Percentiles rank a stretch among this genome's conserved stretches.
Evolutionary conservation across 108 stramenopile genomes (phyloP).

Genomic region (Skeletonema tropicum): DNA sequence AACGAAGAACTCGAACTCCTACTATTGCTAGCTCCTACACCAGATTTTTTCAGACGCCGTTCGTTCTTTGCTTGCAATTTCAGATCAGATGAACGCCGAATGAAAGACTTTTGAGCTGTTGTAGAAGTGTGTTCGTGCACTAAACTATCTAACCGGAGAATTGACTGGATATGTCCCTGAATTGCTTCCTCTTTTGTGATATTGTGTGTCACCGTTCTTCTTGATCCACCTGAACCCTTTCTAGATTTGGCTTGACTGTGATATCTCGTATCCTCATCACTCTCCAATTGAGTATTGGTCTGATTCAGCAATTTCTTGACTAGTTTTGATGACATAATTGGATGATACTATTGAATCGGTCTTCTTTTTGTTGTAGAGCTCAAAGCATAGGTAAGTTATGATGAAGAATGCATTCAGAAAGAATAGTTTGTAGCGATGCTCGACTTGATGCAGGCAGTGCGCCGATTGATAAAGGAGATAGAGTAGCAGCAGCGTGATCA

Average conservation of each 20-base stretch:
- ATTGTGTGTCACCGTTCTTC: background rate
- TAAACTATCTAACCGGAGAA: slow-evolving; percentile 1
- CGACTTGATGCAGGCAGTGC: background rate
- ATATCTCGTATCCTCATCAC: background rate
- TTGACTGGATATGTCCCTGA: background rate
- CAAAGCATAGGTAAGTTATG: background rate
- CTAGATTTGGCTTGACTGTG: background rate
- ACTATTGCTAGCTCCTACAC: background rate
- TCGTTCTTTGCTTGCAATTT: background rate
- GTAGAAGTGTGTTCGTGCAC: background rate
- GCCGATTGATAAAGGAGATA: slow-evolving; percentile 3
- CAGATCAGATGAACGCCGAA: background rate
- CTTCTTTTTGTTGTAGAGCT: background rate
- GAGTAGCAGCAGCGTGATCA: background rate
- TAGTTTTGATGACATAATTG: slow-evolving; percentile 7
- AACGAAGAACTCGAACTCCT: background rate
- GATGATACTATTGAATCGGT: background rate
- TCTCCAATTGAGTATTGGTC: slow-evolving; percentile 2
- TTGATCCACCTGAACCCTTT: background rate
- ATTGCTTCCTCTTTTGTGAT: slow-evolving; percentile 1
- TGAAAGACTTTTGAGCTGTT: slow-evolving; percentile 1
- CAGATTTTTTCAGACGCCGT: background rate
- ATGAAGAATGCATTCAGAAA: background rate
- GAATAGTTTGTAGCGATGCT: background rate
- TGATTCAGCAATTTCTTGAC: slow-evolving; percentile 5